Evolutionary conservation across 1,139 yeast genomes (phyloP).

Genomic region (Yamadazyma dendronema): DNA sequence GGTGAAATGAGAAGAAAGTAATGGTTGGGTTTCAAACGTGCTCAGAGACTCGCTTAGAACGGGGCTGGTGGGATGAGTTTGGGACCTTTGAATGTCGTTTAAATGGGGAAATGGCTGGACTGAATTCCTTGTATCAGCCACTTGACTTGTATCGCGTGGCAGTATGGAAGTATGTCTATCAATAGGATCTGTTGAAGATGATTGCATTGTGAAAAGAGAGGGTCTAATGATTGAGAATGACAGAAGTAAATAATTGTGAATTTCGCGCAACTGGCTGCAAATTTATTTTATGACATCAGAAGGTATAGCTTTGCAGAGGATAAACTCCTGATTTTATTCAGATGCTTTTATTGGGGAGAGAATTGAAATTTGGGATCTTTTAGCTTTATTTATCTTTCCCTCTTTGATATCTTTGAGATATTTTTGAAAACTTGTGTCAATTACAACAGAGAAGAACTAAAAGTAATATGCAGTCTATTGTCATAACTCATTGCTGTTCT

Average conservation of each 20-base stretch:
- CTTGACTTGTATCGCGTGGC: neutral
- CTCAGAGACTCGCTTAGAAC: conserved; percentile 2
- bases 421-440: too few relatives aligned
- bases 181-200: neutral
- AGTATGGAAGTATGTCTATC: neutral
- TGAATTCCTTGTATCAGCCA: neutral
- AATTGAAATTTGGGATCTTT: too few relatives aligned
- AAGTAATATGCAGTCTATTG: too few relatives aligned
- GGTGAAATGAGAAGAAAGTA: conserved; percentile 6
- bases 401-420: too few relatives aligned
- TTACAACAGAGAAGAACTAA: too few relatives aligned
- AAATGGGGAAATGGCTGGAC: neutral
- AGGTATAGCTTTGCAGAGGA: too few relatives aligned
- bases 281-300: too few relatives aligned
- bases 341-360: too few relatives aligned
- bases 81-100: conserved; percentile 1
- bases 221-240: neutral
- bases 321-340: too few relatives aligned
- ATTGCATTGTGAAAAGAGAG: too few relatives aligned
- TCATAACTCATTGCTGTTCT: too few relatives aligned
- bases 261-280: conserved; percentile 1
- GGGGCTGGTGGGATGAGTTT: conserved; percentile 3
- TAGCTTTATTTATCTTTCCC: too few relatives aligned
- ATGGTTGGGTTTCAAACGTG: conserved; percentile 6
- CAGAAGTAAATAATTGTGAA: neutral